A percentile compares a stretch with the other conserved stretches of the same genome.
phyloP scores from a whole-genome alignment of 306 rosid genomes.

The Quercus suber region DNA sequence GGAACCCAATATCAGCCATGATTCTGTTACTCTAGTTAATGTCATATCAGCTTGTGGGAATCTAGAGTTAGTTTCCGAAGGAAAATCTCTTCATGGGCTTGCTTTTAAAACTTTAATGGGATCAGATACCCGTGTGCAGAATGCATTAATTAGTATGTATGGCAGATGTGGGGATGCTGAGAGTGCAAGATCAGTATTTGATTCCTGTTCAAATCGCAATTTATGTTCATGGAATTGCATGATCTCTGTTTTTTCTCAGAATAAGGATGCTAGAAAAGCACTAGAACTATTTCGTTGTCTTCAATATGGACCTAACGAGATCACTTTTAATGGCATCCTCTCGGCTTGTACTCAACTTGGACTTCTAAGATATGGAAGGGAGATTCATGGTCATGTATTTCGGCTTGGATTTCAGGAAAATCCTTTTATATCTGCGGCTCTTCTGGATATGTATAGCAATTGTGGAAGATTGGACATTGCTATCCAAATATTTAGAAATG shows the following conservation, averaged over 20 bases:
- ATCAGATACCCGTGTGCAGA: conserved; percentile 44
- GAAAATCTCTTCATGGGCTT: conserved; percentile 48
- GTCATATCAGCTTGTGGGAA: conserved; percentile 52
- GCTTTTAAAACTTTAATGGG: conserved; percentile 36
- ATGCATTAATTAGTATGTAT: conserved; percentile 56
- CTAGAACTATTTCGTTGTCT: conserved; percentile 37
- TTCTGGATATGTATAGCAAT: conserved; percentile 51
- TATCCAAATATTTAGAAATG: conserved; percentile 35
- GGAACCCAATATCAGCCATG: conserved; percentile 31
- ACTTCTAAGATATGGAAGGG: conserved; percentile 39
- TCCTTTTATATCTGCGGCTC: conserved; percentile 51
- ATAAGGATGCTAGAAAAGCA: conserved; percentile 42
- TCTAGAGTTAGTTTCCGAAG: conserved; percentile 35
- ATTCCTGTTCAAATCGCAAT: conserved; percentile 29
- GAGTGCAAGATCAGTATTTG: conserved; percentile 45
- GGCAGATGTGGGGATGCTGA: conserved; percentile 50
- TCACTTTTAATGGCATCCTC: conserved; percentile 50
- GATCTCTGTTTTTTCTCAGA: conserved; percentile 53
- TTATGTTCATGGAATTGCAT: conserved; percentile 65
- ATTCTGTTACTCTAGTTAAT: conserved; percentile 49
- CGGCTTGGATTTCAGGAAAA: conserved; percentile 30
- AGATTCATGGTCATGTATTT: conserved; percentile 37
- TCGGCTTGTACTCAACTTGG: conserved; percentile 55
- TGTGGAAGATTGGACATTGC: conserved; percentile 53
- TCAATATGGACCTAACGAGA: conserved; percentile 41